Evolutionary conservation across 352 stramenopile genomes (phyloP).

Genomic region (Phytophthora macrochlamydospora): DNA sequence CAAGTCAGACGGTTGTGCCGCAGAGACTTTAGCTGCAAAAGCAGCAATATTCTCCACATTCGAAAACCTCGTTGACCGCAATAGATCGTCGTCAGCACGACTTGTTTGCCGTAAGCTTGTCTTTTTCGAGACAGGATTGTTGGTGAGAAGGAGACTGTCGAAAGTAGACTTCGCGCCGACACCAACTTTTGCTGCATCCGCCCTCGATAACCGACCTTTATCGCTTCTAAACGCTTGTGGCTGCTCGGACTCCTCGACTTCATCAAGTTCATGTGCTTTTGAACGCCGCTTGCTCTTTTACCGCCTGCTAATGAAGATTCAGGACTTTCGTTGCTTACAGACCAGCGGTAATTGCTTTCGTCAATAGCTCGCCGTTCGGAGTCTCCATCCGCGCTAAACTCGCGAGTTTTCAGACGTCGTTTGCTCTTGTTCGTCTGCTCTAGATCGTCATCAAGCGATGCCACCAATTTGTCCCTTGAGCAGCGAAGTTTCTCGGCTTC

Average conservation of each 20-base stretch:
- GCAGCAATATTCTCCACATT: slow-evolving; percentile 22
- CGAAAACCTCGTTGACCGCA: not conserved
- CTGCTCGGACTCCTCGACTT: slow-evolving; percentile 6
- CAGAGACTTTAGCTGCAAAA: slow-evolving; percentile 19
- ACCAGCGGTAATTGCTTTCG: too few species aligned
- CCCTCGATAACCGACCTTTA: slow-evolving; percentile 3
- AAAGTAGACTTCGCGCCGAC: not conserved
- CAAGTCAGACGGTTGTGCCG: slow-evolving; percentile 6
- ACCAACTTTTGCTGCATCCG: not conserved
- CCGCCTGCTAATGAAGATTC: too few species aligned
- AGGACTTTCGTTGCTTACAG: too few species aligned
- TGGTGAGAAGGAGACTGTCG: not conserved
- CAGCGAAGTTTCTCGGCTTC: slow-evolving; percentile 37
- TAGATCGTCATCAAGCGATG: slow-evolving; percentile 3
- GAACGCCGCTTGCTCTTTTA: slow-evolving; percentile 16
- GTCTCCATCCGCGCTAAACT: not conserved
- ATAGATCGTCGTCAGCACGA: slow-evolving; percentile 7
- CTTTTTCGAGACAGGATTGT: slow-evolving; percentile 12
- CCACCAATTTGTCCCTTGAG: slow-evolving; percentile 19
- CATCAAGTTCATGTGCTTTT: slow-evolving; percentile 20
- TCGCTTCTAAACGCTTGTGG: not conserved
- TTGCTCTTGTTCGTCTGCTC: slow-evolving; percentile 14
- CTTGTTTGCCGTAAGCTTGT: slow-evolving; percentile 14
- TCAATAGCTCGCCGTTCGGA: too few species aligned
- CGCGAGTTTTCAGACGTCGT: slow-evolving; percentile 13